phyloP scores from a whole-genome alignment of 2,329 filamentous ascomycete genomes.

The Alternaria viburni region DNA sequence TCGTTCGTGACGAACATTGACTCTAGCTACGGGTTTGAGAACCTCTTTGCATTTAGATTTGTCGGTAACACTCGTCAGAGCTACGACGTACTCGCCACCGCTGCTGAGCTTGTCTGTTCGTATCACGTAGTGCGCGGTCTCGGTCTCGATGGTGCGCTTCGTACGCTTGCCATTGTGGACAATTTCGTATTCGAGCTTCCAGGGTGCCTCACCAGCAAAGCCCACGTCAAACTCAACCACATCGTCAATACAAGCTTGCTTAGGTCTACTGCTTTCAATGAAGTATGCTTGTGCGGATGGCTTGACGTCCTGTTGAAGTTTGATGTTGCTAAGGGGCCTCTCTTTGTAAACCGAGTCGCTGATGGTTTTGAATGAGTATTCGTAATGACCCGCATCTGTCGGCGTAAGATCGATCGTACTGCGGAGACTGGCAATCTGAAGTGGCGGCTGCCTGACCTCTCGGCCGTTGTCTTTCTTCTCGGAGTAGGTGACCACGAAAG shows the following conservation, averaged over 20 bases:
- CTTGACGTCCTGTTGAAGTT: slow-evolving; percentile 88
- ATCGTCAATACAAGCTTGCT: slow-evolving; percentile 83
- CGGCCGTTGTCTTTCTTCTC: slow-evolving; percentile 65
- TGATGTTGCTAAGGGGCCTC: slow-evolving; percentile 58
- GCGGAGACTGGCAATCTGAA: slow-evolving; percentile 68
- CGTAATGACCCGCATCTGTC: slow-evolving; percentile 79
- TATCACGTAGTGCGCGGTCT: slow-evolving; percentile 70
- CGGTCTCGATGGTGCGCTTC: slow-evolving; percentile 70
- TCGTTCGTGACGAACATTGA: slow-evolving; percentile 85
- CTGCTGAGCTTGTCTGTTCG: slow-evolving; percentile 74
- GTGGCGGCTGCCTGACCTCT: slow-evolving; percentile 59
- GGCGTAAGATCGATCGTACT: slow-evolving; percentile 87
- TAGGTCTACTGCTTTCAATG: slow-evolving; percentile 62
- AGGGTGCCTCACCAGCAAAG: slow-evolving; percentile 83
- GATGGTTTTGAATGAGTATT: slow-evolving; percentile 82
- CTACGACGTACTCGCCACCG: slow-evolving; percentile 89
- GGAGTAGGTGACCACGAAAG: slow-evolving; percentile 83
- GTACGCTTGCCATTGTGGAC: slow-evolving; percentile 86
- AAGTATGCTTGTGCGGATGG: slow-evolving; percentile 82
- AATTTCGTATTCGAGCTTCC: slow-evolving; percentile 89
- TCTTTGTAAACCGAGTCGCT: slow-evolving; percentile 81
- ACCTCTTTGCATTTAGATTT: slow-evolving; percentile 84
- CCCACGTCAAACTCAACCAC: slow-evolving; percentile 75
- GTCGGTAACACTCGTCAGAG: slow-evolving; percentile 85
- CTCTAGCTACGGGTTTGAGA: slow-evolving; percentile 82